phyloP scores from a whole-genome alignment of 225 moss, liverwort and hornwort species.

The Physcomitrium patens region DNA sequence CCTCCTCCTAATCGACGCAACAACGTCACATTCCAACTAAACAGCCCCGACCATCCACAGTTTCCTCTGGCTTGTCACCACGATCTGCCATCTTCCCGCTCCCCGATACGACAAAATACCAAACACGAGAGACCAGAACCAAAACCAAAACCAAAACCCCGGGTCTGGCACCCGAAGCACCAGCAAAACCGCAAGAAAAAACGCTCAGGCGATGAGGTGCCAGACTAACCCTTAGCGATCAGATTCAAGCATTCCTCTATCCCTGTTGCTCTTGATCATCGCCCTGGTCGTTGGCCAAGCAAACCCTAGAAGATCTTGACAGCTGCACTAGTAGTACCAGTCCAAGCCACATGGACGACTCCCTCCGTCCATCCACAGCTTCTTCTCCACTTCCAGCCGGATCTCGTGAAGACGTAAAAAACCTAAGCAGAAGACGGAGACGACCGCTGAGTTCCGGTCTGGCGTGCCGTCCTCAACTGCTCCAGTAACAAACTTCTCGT shows the following conservation, averaged over 20 bases:
- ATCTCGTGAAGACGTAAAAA: too few relatives aligned
- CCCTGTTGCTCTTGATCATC: background rate
- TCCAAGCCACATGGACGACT: background rate
- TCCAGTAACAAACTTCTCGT: too few relatives aligned
- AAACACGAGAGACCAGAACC: background rate
- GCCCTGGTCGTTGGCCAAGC: background rate
- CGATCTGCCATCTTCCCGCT: slow-evolving; percentile 30
- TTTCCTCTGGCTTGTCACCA: slow-evolving; percentile 19
- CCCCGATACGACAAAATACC: slow-evolving; percentile 1
- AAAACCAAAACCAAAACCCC: background rate
- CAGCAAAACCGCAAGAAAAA: background rate
- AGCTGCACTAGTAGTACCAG: background rate
- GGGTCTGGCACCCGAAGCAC: background rate
- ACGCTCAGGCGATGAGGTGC: background rate
- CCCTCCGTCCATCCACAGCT: slow-evolving; percentile 18
- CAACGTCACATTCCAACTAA: slow-evolving; percentile 28
- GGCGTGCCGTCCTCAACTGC: too few relatives aligned
- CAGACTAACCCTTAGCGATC: background rate
- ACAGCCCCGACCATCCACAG: slow-evolving; percentile 11
- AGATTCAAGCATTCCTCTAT: background rate
- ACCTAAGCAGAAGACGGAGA: too few relatives aligned
- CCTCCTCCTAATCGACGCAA: background rate
- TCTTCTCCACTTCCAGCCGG: too few relatives aligned
- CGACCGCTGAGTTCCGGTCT: too few relatives aligned
- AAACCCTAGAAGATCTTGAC: slow-evolving; percentile 27